Evolutionary conservation across 768 basidiomycete genomes (phyloP), one percentile per base, ranked within the genome.

Genomic region (Solioccasus polychromus): DNA sequence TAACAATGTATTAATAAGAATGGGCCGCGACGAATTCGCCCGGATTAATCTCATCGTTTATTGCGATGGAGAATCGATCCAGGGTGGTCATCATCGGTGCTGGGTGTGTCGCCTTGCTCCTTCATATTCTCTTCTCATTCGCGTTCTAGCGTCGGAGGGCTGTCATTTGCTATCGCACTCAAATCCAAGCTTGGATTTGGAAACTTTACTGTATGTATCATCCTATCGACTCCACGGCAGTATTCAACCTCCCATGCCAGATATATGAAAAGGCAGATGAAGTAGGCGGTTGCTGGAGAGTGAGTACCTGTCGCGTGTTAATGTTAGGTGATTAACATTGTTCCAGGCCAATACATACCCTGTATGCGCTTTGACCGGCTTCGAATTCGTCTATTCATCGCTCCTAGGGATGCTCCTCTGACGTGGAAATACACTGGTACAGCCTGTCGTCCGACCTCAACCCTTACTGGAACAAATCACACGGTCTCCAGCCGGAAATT

Each of bases 271-370:
- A 74, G 43, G 70, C 57, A 5, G 39, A 41, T 3, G 70, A 71
- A 29, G 66, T 78, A 15, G 78, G 78, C 9, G 76, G 77, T 29
- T 75, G 75, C 24, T 79, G 78, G 77, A 66, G 75, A 48, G 77
- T 79, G 45, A 50, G 75, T 64, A 25, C 9, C 39, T 11, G 47
- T 20, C 20, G 20, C 15, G 28, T 19, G 22, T 34, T 17, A 38
- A n/a, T 1, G 14, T 17, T 17, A 10, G 15, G 2, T 20, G 1
- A 17, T 28, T 52, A 39, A 52, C 49, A 24, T 41, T 35, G n/a
- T 19, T 34, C n/a, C 44, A 68, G 66, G 66, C 48, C 4, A 68
- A 63, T 35, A 55, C 57, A 29, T 63, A 64, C 26, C 58, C 59
- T 17, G 60, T 52, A 54, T 32, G 53, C 30, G n/a, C 3, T 23